Percentiles rank a stretch among this genome's conserved stretches.
Conservation (phyloP, 768 basidiomycete species). For the Rhizopogon sp. region DNA sequence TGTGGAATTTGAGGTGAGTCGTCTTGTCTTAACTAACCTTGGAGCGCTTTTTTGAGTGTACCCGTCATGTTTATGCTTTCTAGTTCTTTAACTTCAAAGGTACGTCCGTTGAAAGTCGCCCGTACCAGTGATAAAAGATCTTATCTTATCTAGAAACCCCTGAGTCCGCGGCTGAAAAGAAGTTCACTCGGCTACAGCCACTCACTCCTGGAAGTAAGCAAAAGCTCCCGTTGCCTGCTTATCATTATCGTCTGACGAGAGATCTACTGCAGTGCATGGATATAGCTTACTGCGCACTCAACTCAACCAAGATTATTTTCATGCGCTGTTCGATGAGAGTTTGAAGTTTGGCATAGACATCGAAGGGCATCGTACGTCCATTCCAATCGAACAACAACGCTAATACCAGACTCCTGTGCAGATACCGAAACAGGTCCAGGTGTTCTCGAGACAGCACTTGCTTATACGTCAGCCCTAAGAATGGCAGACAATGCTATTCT, state of each 20-base stretch:
- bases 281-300: constrained; percentile 92
- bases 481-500: constrained; percentile 92
- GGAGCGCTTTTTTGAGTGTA: too few relatives aligned
- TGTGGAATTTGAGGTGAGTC: constrained; percentile 84
- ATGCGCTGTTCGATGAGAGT: constrained; percentile 78
- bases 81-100: constrained; percentile 93
- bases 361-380: constrained; percentile 76
- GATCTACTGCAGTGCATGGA: constrained; percentile 73
- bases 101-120: constrained; percentile 16
- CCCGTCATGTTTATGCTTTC: too few relatives aligned
- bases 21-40: background rate
- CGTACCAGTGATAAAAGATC: background rate
- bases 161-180: constrained; percentile 68
- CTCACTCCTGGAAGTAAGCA: constrained; percentile 89
- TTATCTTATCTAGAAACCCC: constrained; percentile 63
- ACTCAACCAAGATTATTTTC: constrained; percentile 85
- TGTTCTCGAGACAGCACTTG: constrained; percentile 81
- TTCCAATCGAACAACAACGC: background rate
- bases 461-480: constrained; percentile 70
- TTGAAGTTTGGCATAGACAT: constrained; percentile 70
- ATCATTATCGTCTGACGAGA: background rate
- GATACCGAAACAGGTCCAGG: constrained; percentile 94
- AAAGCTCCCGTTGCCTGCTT: background rate
- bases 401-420: constrained; percentile 21
- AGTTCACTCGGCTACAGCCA: constrained; percentile 66